A percentile compares a stretch with the other conserved stretches of the same genome.
Conservation (phyloP, 306 rosid species). For the Lagenaria siceraria region DNA sequence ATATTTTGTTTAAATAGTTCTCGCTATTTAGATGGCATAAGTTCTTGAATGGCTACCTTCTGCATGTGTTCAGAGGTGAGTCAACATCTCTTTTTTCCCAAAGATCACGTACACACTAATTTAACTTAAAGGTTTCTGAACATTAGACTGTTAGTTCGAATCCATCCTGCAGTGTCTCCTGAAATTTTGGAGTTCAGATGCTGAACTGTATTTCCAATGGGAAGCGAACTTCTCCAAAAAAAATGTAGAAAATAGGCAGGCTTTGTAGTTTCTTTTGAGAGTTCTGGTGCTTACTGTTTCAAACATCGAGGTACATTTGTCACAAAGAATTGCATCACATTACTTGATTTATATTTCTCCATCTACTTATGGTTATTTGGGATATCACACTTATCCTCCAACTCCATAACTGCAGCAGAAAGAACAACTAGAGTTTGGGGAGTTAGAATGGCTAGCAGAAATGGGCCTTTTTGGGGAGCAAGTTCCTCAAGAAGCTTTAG, state of each 20-base stretch:
- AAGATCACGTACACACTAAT: neutral
- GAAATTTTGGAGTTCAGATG: neutral
- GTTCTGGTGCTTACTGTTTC: neutral
- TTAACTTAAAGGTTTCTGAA: neutral
- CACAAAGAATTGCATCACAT: neutral
- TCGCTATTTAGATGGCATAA: neutral
- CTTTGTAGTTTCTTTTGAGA: neutral
- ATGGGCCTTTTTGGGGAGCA: slow-evolving; percentile 61
- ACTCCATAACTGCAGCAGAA: slow-evolving; percentile 30
- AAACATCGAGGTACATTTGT: neutral
- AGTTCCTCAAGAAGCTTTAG: slow-evolving; percentile 46
- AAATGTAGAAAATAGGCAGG: neutral
- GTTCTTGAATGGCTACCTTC: neutral
- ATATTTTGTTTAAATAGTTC: neutral
- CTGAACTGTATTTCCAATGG: neutral
- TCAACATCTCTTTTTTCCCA: neutral
- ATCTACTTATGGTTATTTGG: neutral
- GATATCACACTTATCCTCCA: neutral
- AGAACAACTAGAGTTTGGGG: slow-evolving; percentile 71
- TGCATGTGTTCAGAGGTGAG: neutral
- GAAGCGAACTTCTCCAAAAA: neutral
- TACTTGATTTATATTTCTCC: neutral
- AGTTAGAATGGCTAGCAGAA: slow-evolving; percentile 81
- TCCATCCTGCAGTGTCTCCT: neutral
- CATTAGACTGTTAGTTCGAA: neutral